Percentiles rank a stretch among this genome's conserved stretches.
Conservation (phyloP, 305 asterid species). For the Fraxinus dipetala region DNA sequence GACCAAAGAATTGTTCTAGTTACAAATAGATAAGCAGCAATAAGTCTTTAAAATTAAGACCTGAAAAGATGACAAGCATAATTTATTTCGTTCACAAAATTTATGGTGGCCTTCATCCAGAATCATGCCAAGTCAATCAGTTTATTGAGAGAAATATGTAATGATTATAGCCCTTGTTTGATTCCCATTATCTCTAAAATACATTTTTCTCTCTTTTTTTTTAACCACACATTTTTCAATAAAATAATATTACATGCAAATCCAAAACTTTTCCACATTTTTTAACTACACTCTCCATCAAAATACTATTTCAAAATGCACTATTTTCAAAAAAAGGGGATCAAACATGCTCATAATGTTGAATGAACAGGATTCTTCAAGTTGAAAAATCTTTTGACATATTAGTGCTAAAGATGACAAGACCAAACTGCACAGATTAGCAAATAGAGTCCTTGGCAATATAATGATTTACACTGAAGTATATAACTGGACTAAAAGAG, state of each 20-base stretch:
- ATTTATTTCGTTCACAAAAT: background rate
- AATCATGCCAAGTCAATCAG: background rate
- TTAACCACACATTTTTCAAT: background rate
- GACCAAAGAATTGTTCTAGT: background rate
- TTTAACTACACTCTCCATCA: background rate
- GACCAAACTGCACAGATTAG: background rate
- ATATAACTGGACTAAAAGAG: constrained; percentile 12
- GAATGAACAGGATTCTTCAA: background rate
- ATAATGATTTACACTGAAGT: background rate
- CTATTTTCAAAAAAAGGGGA: background rate
- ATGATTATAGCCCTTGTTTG: background rate
- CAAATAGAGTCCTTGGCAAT: background rate
- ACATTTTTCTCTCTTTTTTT: background rate
- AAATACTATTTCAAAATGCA: background rate
- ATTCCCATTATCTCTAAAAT: background rate
- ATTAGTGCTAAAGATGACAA: background rate
- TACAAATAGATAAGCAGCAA: background rate
- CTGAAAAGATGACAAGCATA: background rate
- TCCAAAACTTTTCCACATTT: background rate
- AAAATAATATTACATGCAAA: background rate
- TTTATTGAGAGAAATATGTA: background rate
- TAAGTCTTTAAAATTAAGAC: background rate
- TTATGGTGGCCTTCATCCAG: background rate
- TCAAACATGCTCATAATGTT: background rate
- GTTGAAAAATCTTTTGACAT: background rate